These are phyloP conservation scores for Olyra latifolia DNA, from an alignment of 176 grass and related monocot species.

Conservation along the genomic window DNA sequence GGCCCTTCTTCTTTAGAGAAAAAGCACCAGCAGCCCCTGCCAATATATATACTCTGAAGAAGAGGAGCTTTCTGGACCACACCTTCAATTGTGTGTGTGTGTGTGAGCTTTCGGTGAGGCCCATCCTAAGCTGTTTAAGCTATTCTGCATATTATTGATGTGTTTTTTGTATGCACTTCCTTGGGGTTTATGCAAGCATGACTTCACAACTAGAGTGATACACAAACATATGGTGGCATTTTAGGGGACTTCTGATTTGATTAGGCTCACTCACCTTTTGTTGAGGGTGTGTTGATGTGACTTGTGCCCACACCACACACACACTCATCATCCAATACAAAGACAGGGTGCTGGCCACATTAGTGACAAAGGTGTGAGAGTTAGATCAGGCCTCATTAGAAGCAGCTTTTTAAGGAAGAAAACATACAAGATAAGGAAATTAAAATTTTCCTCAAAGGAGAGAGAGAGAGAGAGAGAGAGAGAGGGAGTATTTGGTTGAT, in stretches of 20 bases:
- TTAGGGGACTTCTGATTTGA: conserved; percentile 28
- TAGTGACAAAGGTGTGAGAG: conserved; percentile 49
- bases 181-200: conserved; percentile 45
- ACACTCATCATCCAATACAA: conserved; percentile 46
- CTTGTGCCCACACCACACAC: conserved; percentile 35
- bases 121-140: conserved; percentile 20
- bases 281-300: conserved; percentile 42
- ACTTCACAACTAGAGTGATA: conserved; percentile 25
- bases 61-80: conserved; percentile 60
- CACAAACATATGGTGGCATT: conserved; percentile 11
- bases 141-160: conserved; percentile 27
- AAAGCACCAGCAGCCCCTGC: conserved; percentile 22
- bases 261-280: conserved; percentile 40
- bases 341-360: conserved; percentile 57
- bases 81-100: conserved; percentile 12
- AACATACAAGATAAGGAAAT: conserved; percentile 40
- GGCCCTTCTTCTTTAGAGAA: conserved; percentile 28
- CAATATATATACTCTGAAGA: conserved; percentile 21
- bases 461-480: background rate
- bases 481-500: background rate
- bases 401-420: conserved; percentile 50
- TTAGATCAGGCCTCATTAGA: conserved; percentile 29
- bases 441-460: conserved; percentile 27
- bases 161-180: conserved; percentile 24
- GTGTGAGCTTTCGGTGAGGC: conserved; percentile 14